Evolutionary conservation across 2,329 filamentous ascomycete genomes (phyloP).

Genomic region (Madurella mycetomatis): DNA sequence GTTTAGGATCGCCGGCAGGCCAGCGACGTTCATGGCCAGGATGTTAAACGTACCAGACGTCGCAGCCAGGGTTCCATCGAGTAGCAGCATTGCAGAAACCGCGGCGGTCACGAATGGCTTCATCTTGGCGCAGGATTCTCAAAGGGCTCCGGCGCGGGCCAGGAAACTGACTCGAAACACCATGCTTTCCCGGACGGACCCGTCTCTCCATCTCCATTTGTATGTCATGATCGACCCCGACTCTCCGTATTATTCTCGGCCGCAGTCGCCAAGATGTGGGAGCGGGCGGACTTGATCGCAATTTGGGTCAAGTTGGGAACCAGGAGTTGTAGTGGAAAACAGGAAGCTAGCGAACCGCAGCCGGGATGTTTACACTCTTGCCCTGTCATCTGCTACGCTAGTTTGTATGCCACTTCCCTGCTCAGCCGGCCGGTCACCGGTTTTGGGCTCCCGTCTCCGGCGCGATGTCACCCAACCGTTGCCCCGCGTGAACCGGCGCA

Average conservation of each 20-base stretch:
- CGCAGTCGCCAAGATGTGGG: no score
- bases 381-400: background rate
- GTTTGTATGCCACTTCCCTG: background rate
- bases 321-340: no score
- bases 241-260: no score
- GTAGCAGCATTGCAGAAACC: constrained; percentile 3
- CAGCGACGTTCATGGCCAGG: constrained; percentile 25
- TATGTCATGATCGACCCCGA: no score
- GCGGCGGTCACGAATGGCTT: constrained; percentile 1
- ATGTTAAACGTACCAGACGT: constrained; percentile 16
- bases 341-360: no score
- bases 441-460: constrained; percentile 4
- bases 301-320: no score
- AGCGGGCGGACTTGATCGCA: no score
- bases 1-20: constrained; percentile 48
- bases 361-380: background rate
- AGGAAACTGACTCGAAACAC: background rate
- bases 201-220: background rate
- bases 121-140: constrained; percentile 3
- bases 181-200: background rate
- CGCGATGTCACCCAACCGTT: constrained; percentile 14
- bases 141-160: background rate
- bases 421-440: background rate
- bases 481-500: background rate
- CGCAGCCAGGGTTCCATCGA: background rate